A percentile compares a stretch with the other conserved stretches of the same genome.
Conservation (phyloP, 805 yeast species). For the Pichia exigua region DNA sequence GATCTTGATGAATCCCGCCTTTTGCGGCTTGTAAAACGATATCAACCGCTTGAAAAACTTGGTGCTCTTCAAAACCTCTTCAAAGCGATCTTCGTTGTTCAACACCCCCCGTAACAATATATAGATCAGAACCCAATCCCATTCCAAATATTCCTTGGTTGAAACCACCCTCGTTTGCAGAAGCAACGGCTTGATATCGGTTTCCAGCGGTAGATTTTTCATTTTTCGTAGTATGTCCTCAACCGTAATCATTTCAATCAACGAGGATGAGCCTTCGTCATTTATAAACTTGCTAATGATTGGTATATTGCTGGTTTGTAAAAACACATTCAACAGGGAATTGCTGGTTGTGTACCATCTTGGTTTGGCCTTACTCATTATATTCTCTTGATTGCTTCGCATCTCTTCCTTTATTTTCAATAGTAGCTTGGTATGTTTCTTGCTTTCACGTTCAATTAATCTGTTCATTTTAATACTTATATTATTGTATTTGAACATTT, state of each 20-base stretch:
- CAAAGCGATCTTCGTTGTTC: slow-evolving; percentile 60
- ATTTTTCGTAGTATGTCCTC: neutral
- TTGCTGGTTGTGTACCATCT: neutral
- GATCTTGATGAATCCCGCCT: slow-evolving; percentile 56
- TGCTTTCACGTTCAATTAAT: slow-evolving; percentile 22
- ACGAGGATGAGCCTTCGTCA: neutral
- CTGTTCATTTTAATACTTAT: slow-evolving; percentile 24
- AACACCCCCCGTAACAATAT: slow-evolving; percentile 80
- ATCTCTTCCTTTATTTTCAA: neutral
- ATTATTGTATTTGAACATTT: slow-evolving; percentile 25
- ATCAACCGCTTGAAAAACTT: slow-evolving; percentile 78
- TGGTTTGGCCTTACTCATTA: neutral
- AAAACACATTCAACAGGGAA: neutral
- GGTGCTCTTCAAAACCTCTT: slow-evolving; percentile 69
- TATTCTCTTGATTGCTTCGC: neutral
- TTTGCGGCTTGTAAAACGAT: slow-evolving; percentile 88
- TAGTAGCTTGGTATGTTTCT: slow-evolving; percentile 17
- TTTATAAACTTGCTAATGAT: neutral
- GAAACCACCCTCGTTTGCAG: slow-evolving; percentile 62
- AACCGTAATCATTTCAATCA: neutral
- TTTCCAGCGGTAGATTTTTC: slow-evolving; percentile 39
- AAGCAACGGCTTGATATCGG: slow-evolving; percentile 57
- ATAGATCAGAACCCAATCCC: slow-evolving; percentile 80
- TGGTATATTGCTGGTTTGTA: neutral
- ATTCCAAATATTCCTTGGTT: slow-evolving; percentile 69